These are phyloP conservation scores for Lasiodiplodia gonubiensis DNA, from an alignment of 2,329 filamentous ascomycete genomes.

Conservation along the genomic window DNA sequence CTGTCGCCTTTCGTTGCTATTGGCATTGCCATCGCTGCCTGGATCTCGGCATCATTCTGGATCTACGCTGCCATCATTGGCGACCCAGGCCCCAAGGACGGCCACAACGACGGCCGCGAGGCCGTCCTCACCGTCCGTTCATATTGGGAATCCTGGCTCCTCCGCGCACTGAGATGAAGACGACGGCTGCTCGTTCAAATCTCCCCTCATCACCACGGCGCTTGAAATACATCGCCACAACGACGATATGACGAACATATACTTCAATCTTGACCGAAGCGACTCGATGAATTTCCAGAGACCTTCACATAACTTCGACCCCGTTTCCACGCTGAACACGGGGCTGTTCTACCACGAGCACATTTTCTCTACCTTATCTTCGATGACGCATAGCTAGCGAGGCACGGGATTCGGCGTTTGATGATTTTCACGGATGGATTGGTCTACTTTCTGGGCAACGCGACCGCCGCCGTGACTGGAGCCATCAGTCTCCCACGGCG, in stretches of 20 bases:
- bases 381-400: slow-evolving; percentile 21
- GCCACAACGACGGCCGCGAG: slow-evolving; percentile 65
- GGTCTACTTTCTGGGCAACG: not conserved
- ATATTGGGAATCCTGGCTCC: slow-evolving; percentile 67
- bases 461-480: not conserved
- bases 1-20: slow-evolving; percentile 63
- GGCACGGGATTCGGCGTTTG: slow-evolving; percentile 17
- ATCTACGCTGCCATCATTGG: slow-evolving; percentile 65
- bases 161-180: slow-evolving; percentile 41
- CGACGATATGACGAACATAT: slow-evolving; percentile 12
- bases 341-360: not conserved
- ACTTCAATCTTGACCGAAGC: not conserved
- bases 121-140: slow-evolving; percentile 63
- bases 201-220: not conserved
- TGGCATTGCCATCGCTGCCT: slow-evolving; percentile 61
- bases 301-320: not conserved
- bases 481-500: not conserved
- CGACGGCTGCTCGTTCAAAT: not conserved
- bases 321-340: not conserved
- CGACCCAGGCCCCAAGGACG: slow-evolving; percentile 62
- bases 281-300: not conserved
- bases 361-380: not conserved
- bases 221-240: slow-evolving; percentile 2
- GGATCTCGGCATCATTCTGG: slow-evolving; percentile 68
- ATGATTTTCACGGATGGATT: not conserved